Conservation (phyloP, 768 basidiomycete genomes). For the Kwoniella dejecticola region DNA sequence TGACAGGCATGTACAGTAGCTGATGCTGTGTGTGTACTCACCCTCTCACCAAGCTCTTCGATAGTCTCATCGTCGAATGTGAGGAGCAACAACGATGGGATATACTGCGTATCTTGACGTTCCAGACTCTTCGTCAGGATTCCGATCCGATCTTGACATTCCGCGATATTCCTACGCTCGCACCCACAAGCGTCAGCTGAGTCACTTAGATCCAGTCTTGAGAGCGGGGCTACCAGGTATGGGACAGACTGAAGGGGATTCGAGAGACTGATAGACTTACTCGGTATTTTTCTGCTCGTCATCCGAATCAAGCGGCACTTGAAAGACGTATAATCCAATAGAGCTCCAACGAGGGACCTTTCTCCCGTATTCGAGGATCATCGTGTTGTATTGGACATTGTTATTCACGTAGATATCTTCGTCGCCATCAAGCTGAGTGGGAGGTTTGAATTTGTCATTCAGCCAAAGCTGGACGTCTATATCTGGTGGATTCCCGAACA, state of each 20-base stretch:
- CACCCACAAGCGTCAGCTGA: constrained; percentile 1
- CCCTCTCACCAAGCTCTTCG: constrained; percentile 34
- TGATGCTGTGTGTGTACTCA: constrained; percentile 18
- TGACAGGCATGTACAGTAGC: background rate
- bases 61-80: constrained; percentile 41
- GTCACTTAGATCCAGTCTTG: background rate
- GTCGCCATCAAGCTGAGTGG: background rate
- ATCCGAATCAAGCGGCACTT: constrained; percentile 26
- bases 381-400: constrained; percentile 23
- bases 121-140: constrained; percentile 11
- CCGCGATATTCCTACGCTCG: constrained; percentile 26
- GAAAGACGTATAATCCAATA: constrained; percentile 36
- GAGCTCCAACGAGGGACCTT: constrained; percentile 11
- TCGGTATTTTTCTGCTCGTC: constrained; percentile 17
- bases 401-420: constrained; percentile 8
- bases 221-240: too few relatives aligned
- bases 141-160: constrained; percentile 36
- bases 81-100: constrained; percentile 33
- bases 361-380: constrained; percentile 15
- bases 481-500: constrained; percentile 26
- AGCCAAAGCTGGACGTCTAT: constrained; percentile 35
- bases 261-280: constrained; percentile 17
- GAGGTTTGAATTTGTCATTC: constrained; percentile 30
- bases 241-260: too few relatives aligned
- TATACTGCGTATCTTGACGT: constrained; percentile 13